Evolutionary conservation across 108 stramenopile genomes (phyloP).

Genomic region (Cafeteria roenbergensis): DNA sequence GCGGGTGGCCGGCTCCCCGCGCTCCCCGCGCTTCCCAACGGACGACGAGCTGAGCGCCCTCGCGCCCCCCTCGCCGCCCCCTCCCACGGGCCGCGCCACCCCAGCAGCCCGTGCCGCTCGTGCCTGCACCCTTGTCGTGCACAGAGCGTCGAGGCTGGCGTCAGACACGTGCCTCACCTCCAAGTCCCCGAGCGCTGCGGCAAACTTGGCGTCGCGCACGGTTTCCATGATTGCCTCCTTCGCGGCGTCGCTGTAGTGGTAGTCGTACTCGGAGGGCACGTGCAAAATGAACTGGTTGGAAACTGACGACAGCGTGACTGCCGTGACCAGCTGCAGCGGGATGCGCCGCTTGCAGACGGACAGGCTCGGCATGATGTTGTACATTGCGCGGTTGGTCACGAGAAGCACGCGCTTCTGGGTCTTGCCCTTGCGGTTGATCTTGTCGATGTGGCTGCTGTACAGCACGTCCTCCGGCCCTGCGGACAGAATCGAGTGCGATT

Average conservation of each 20-base stretch:
- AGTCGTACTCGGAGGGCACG: conserved; percentile 22
- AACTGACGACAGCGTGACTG: conserved; percentile 5
- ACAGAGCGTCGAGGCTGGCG: conserved; percentile 4
- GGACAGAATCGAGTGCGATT: background rate
- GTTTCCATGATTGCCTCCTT: conserved; percentile 6
- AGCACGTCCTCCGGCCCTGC: conserved; percentile 5
- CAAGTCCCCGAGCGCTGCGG: too few relatives aligned
- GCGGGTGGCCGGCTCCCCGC: too few relatives aligned
- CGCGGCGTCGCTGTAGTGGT: conserved; percentile 10
- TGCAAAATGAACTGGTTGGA: conserved; percentile 22
- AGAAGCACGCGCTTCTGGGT: conserved; percentile 19
- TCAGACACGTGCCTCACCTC: too few relatives aligned
- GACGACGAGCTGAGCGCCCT: too few relatives aligned
- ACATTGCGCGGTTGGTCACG: conserved; percentile 14
- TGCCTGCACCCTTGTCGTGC: too few relatives aligned
- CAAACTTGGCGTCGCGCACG: background rate
- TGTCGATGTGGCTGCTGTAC: conserved; percentile 11
- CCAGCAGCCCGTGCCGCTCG: background rate
- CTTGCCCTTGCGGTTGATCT: conserved; percentile 23
- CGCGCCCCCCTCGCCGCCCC: too few relatives aligned
- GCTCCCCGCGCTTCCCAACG: too few relatives aligned
- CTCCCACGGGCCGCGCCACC: background rate
- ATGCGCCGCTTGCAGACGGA: conserved; percentile 22
- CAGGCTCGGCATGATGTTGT: conserved; percentile 13
- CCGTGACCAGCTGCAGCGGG: conserved; percentile 3